Evolutionary conservation across 192 early-diverging fungal genomes (phyloP).

Genomic region (Coemansia sp.): DNA sequence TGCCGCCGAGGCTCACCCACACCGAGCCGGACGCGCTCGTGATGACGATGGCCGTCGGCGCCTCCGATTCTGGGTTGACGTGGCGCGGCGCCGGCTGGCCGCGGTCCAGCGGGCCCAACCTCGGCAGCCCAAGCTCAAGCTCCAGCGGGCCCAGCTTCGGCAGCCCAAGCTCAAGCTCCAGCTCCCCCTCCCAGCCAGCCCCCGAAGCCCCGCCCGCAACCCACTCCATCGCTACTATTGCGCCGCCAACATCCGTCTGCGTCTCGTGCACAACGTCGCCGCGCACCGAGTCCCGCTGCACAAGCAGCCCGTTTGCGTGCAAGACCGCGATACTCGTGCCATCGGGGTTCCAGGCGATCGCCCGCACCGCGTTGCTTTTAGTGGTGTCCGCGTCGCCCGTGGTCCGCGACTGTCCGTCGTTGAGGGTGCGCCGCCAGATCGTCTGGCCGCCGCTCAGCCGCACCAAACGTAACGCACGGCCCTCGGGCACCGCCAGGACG

Average conservation of each 20-base stretch:
- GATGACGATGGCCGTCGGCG: slow-evolving; percentile 21
- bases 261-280: slow-evolving; percentile 41
- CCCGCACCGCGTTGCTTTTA: slow-evolving; percentile 3
- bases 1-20: slow-evolving; percentile 29
- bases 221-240: slow-evolving; percentile 31
- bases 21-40: slow-evolving; percentile 18
- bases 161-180: slow-evolving; percentile 26
- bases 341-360: slow-evolving; percentile 33
- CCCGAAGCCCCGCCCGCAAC: slow-evolving; percentile 6
- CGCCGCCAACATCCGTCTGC: slow-evolving; percentile 5
- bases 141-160: slow-evolving; percentile 23
- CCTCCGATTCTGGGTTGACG: slow-evolving; percentile 16
- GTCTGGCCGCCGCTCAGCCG: slow-evolving; percentile 45
- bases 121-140: slow-evolving; percentile 23
- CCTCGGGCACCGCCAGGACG: slow-evolving; percentile 41
- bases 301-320: slow-evolving; percentile 28
- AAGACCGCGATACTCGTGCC: slow-evolving; percentile 23
- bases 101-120: slow-evolving; percentile 20
- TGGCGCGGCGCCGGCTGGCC: slow-evolving; percentile 23
- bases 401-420: slow-evolving; percentile 7
- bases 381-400: background rate
- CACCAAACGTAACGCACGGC: slow-evolving; percentile 27
- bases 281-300: slow-evolving; percentile 34
- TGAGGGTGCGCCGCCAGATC: slow-evolving; percentile 29
- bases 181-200: too few relatives aligned